Conservation (phyloP, 768 basidiomycete genomes). For the Erythrobasidium yunnanense region DNA sequence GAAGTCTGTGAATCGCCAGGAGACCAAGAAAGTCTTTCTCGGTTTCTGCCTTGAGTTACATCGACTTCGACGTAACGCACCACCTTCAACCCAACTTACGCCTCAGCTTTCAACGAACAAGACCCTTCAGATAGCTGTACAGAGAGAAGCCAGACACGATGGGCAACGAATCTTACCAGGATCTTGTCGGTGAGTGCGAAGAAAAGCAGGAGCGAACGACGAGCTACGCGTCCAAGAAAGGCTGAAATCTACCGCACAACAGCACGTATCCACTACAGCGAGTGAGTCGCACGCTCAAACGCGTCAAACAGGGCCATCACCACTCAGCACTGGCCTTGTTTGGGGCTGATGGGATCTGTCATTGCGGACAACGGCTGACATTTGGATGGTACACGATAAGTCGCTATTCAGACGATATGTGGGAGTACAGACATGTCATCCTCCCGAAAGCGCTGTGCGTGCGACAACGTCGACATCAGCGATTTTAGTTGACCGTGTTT, state of each 20-base stretch:
- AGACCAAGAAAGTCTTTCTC: too few relatives aligned
- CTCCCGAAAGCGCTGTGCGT: slow-evolving; percentile 23
- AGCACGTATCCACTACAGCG: slow-evolving; percentile 27
- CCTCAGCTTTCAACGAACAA: background rate
- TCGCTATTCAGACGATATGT: slow-evolving; percentile 22
- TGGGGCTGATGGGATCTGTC: background rate
- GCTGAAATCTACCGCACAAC: background rate
- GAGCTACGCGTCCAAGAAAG: background rate
- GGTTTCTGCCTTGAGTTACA: too few relatives aligned
- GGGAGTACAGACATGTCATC: slow-evolving; percentile 27
- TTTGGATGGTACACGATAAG: background rate
- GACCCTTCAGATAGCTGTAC: too few relatives aligned
- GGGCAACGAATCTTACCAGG: slow-evolving; percentile 21
- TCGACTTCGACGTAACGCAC: too few relatives aligned
- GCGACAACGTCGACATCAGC: too few relatives aligned
- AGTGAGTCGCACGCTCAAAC: background rate
- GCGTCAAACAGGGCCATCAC: too few relatives aligned
- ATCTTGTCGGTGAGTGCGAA: slow-evolving; percentile 22
- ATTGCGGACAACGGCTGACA: background rate
- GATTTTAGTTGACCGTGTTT: too few relatives aligned
- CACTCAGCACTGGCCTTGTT: too few relatives aligned
- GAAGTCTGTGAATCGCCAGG: too few relatives aligned
- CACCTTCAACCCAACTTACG: background rate
- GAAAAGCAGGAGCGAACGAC: background rate
- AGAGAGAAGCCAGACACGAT: background rate